Evolutionary conservation across 106 monocot species (phyloP), one percentile per base, ranked within the genome.

Genomic region (Iris macrosiphon): DNA sequence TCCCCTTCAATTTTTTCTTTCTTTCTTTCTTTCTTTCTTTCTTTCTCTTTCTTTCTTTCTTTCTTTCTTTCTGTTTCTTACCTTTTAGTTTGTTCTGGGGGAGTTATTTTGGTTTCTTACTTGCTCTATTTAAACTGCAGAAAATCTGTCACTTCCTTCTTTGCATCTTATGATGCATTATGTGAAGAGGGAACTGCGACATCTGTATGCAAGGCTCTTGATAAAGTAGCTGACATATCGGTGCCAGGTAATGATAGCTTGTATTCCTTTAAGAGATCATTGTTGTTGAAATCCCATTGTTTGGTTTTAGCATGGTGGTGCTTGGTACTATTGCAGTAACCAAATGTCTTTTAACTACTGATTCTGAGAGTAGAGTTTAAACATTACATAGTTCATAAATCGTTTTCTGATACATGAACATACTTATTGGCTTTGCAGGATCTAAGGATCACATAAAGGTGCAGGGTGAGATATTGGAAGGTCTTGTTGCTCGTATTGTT

Each of bases 141-240:
- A 75, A 96, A 90, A 83, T 96, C 96, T 17, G 96, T 60, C 25
- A 75, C 86, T 52, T 82, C 96, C 30, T 89, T 96, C 66, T 96
- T 96, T 83, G 89, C 89, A 55, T 79, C 85, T 15, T 96, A 78
- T 77, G 96, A 96, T 75, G 89, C 89, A 60, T 67, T 96, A 50
- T 96, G 96, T 57, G 96, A 96, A 79, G 96, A 96, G 75, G 96
- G 96, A 66, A 96, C 86, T 30, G 85, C 96, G 32, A 90, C 96
- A 51, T 55, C 96, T 35, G 89, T 96, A 45, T 89, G 89, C 37
- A 76, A 64, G 51, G 86, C 89, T 66, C 86, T 96, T 66, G 77
- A 90, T 83, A 86, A 96, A 59, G 65, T 96, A 69, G 89, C 96
- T 47, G 89, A 96, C 31, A 86, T 96, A 77, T 79, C 89, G 70